Evolutionary conservation across 805 yeast genomes (phyloP).

Genomic region (Candida sonorensis): DNA sequence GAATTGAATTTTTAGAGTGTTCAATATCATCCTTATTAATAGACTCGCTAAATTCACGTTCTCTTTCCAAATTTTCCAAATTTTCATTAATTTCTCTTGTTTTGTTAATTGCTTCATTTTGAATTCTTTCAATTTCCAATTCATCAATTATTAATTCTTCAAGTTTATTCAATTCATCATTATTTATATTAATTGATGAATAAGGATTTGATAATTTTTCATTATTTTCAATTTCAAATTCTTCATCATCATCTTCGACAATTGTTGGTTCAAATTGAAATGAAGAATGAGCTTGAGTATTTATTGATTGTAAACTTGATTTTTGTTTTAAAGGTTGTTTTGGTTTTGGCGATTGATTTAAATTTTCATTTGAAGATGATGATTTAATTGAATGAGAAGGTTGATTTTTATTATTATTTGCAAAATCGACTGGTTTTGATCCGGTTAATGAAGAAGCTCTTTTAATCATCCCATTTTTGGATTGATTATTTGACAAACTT

Average conservation of each 20-base stretch:
- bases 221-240: background rate
- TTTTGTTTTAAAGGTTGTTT: conserved; percentile 9
- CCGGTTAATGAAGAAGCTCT: conserved; percentile 16
- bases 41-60: too few relatives aligned
- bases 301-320: conserved; percentile 17
- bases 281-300: conserved; percentile 12
- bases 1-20: too few relatives aligned
- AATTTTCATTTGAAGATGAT: too few relatives aligned
- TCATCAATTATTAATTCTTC: conserved; percentile 19
- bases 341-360: too few relatives aligned
- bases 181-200: conserved; percentile 4
- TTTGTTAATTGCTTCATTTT: conserved; percentile 29
- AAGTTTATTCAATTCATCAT: conserved; percentile 18
- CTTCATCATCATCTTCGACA: conserved; percentile 12
- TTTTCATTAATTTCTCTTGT: conserved; percentile 15
- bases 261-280: conserved; percentile 16
- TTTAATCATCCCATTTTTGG: conserved; percentile 11
- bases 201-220: too few relatives aligned
- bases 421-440: too few relatives aligned
- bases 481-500: conserved; percentile 14
- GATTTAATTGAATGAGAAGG: too few relatives aligned
- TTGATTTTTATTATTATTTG: too few relatives aligned
- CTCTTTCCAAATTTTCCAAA: too few relatives aligned
- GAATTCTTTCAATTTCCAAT: conserved; percentile 30
- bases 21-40: too few relatives aligned